Evolutionary conservation across 2,329 filamentous ascomycete genomes (phyloP).

Genomic region (Sclerotinia borealis): DNA sequence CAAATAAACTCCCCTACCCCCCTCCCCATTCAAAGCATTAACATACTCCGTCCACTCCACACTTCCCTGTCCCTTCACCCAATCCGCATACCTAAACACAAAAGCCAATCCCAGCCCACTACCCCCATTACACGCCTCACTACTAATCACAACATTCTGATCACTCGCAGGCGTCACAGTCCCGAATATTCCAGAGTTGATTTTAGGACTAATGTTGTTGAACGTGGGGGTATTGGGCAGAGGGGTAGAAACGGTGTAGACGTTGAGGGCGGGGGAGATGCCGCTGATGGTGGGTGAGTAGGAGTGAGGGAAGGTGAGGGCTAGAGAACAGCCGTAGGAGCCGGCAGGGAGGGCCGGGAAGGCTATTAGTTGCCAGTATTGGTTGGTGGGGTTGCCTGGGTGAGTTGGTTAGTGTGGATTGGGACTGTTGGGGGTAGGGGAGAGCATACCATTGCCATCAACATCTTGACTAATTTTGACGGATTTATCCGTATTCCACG

Average conservation of each 20-base stretch:
- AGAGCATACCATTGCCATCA: background rate
- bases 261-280: slow-evolving; percentile 5
- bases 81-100: slow-evolving; percentile 16
- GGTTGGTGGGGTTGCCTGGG: background rate
- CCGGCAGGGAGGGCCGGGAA: background rate
- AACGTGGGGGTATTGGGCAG: slow-evolving; percentile 4
- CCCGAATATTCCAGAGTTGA: slow-evolving; percentile 7
- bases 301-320: background rate
- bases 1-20: slow-evolving; percentile 16
- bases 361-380: background rate
- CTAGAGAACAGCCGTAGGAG: slow-evolving; percentile 7
- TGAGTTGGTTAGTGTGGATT: background rate
- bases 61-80: slow-evolving; percentile 8
- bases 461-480: slow-evolving; percentile 4
- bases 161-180: slow-evolving; percentile 9
- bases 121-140: background rate
- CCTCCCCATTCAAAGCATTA: slow-evolving; percentile 13
- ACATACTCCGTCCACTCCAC: slow-evolving; percentile 16
- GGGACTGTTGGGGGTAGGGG: background rate
- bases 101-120: slow-evolving; percentile 11
- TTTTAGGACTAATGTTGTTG: slow-evolving; percentile 5
- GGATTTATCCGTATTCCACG: background rate
- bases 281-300: background rate
- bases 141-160: slow-evolving; percentile 10
- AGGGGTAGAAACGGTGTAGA: slow-evolving; percentile 9